These are phyloP conservation scores for Dillenia suffruticosa DNA, from an alignment of 164 flowering plant genomes.

Conservation along the genomic window DNA sequence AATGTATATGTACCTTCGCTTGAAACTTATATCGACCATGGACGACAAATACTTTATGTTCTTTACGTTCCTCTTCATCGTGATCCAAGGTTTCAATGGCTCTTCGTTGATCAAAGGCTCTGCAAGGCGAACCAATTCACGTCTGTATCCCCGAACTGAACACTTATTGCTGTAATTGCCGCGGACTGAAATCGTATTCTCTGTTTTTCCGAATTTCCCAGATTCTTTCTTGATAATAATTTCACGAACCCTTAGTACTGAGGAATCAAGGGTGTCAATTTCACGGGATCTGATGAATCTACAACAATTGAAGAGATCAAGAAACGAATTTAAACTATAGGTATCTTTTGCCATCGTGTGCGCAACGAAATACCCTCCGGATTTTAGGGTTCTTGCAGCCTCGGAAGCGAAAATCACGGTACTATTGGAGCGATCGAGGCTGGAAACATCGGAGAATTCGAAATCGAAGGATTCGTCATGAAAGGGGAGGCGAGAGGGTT, in stretches of 20 bases:
- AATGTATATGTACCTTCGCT: conserved; percentile 68
- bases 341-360: conserved; percentile 62
- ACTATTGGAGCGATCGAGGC: conserved; percentile 30
- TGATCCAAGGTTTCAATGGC: conserved; percentile 93
- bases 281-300: conserved; percentile 43
- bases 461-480: conserved; percentile 61
- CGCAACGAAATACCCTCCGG: conserved; percentile 78
- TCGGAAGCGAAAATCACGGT: conserved; percentile 51
- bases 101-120: conserved; percentile 84
- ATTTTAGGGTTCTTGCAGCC: conserved; percentile 68
- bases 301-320: conserved; percentile 67
- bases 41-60: conserved; percentile 71
- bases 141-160: conserved; percentile 61
- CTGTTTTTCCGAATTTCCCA: conserved; percentile 12
- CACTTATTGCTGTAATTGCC: conserved; percentile 35
- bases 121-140: conserved; percentile 48
- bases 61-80: conserved; percentile 71
- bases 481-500: conserved; percentile 38
- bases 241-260: conserved; percentile 44
- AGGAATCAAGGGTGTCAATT: conserved; percentile 44
- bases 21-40: conserved; percentile 79
- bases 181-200: not conserved
- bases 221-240: conserved; percentile 54
- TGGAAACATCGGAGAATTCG: conserved; percentile 60
- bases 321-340: conserved; percentile 75